These are phyloP conservation scores for Henckelia pumila DNA, from an alignment of 257 asterid genomes.

Conservation along the genomic window DNA sequence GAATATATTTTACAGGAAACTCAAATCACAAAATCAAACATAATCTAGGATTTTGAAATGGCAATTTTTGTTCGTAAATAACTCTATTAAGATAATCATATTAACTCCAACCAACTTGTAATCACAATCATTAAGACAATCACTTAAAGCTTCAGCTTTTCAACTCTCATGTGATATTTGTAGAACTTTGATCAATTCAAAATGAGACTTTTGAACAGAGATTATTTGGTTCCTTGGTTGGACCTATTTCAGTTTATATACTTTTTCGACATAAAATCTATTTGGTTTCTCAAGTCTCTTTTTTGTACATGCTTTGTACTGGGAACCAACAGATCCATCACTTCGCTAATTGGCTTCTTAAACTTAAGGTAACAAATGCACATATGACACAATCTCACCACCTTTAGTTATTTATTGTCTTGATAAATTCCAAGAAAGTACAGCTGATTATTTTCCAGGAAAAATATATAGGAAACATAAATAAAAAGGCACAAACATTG, in stretches of 20 bases:
- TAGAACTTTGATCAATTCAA: background rate
- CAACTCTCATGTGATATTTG: background rate
- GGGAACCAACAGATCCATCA: background rate
- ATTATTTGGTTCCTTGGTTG: background rate
- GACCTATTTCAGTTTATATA: background rate
- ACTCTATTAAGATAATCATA: no score
- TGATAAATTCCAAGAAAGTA: background rate
- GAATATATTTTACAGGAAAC: background rate
- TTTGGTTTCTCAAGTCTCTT: background rate
- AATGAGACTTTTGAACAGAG: background rate
- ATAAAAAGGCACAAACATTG: conserved; percentile 1
- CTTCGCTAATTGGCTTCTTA: background rate
- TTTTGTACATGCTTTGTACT: background rate
- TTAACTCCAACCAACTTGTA: background rate
- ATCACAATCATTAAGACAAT: no score
- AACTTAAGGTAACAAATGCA: background rate
- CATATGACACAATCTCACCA: background rate
- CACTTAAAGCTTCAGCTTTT: background rate
- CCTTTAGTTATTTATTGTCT: background rate
- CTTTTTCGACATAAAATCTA: background rate
- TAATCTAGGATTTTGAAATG: background rate
- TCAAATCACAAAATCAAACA: background rate
- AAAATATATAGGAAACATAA: background rate
- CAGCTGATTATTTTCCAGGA: background rate
- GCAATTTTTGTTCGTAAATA: background rate